Conservation (phyloP, 2,329 filamentous ascomycete genomes). For the Ophiocordyceps unilateralis region DNA sequence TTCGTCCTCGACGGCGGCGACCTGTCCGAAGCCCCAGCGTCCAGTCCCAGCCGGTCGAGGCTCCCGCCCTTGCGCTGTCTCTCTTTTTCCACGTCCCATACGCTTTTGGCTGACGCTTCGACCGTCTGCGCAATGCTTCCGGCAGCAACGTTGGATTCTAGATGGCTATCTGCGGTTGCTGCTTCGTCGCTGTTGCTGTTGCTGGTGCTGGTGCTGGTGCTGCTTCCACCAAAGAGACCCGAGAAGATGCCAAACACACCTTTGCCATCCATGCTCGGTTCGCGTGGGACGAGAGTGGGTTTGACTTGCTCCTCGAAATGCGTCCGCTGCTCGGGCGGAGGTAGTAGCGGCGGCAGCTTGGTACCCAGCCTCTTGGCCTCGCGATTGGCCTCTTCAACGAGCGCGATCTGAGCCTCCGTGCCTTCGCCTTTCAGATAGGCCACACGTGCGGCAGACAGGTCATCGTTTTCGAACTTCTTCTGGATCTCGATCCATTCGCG, state of each 20-base stretch:
- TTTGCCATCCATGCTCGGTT: constrained; percentile 11
- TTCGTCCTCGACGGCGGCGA: constrained; percentile 20
- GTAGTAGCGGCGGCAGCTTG: constrained; percentile 33
- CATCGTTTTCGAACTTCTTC: constrained; percentile 33
- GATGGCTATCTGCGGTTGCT: constrained; percentile 7
- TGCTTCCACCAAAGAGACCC: constrained; percentile 10
- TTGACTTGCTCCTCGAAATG: constrained; percentile 18
- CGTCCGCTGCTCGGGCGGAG: constrained; percentile 21
- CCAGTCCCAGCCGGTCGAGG: constrained; percentile 30
- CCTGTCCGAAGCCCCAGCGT: constrained; percentile 10
- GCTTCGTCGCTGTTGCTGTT: constrained; percentile 2
- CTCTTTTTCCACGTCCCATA: constrained; percentile 31
- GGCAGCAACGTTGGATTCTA: constrained; percentile 1
- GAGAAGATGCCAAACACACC: constrained; percentile 18
- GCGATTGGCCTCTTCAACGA: constrained; percentile 39
- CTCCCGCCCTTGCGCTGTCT: constrained; percentile 32
- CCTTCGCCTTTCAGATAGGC: constrained; percentile 43
- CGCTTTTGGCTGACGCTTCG: constrained; percentile 22
- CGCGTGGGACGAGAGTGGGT: constrained; percentile 11
- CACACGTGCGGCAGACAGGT: constrained; percentile 37
- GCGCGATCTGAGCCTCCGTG: constrained; percentile 34
- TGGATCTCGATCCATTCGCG: constrained; percentile 40
- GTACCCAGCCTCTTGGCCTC: constrained; percentile 26
- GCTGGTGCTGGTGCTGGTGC: background rate
- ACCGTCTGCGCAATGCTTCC: constrained; percentile 9